A percentile compares a stretch with the other conserved stretches of the same genome.
Conservation (phyloP, 2,329 filamentous ascomycete genomes). For the Torrubiellomyces zombiae region DNA sequence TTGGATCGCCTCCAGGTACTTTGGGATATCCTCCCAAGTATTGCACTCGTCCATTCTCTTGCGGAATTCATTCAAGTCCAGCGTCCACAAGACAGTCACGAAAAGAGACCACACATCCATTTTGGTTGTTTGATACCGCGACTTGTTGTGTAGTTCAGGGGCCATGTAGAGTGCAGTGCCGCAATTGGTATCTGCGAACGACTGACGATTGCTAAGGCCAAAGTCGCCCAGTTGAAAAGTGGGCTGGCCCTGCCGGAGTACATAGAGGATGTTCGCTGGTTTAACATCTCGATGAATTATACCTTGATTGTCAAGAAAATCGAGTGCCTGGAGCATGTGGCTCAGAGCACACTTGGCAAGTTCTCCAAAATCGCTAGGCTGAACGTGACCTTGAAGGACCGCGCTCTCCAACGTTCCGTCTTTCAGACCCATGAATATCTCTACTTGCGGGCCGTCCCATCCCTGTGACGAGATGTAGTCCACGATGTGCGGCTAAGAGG, state of each 20-base stretch:
- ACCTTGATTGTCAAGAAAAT: neutral
- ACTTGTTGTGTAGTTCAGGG: too few relatives aligned
- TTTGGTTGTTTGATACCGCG: constrained; percentile 6
- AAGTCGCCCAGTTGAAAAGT: constrained; percentile 3
- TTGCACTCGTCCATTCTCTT: too few relatives aligned
- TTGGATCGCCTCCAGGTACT: too few relatives aligned
- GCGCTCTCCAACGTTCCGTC: constrained; percentile 5
- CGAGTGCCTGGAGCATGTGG: constrained; percentile 2
- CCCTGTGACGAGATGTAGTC: constrained; percentile 3
- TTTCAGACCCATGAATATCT: constrained; percentile 7
- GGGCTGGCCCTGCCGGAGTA: too few relatives aligned
- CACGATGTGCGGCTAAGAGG: constrained; percentile 4
- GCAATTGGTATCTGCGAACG: neutral
- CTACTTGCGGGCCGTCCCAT: constrained; percentile 1
- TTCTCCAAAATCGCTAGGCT: too few relatives aligned
- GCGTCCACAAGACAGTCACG: constrained; percentile 9
- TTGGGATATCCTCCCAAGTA: too few relatives aligned
- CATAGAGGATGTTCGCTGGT: constrained; percentile 2
- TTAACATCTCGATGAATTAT: constrained; percentile 2
- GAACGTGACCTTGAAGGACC: too few relatives aligned
- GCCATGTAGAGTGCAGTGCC: too few relatives aligned
- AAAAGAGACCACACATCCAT: constrained; percentile 12
- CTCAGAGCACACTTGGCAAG: too few relatives aligned
- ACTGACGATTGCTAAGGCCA: neutral
- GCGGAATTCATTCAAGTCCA: constrained; percentile 4